These are phyloP conservation scores for Fusarium falciforme DNA, from an alignment of 2,329 filamentous ascomycete genomes.

Conservation along the genomic window DNA sequence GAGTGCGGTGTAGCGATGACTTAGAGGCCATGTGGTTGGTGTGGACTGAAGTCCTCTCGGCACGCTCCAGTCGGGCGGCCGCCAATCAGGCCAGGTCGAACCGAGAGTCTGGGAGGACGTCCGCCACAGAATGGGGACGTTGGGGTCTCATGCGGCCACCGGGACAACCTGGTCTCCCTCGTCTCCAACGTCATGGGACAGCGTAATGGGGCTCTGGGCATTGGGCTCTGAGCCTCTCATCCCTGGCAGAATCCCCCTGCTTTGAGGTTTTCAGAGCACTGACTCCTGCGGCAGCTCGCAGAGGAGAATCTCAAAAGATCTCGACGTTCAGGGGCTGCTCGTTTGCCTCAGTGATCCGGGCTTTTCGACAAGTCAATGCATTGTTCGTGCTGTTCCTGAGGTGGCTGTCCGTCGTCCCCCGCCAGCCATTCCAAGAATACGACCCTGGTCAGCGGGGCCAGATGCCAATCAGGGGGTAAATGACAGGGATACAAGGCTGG, in stretches of 20 bases:
- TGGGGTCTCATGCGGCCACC: slow-evolving; percentile 30
- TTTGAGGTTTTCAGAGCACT: neutral
- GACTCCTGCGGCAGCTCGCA: neutral
- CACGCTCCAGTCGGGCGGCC: slow-evolving; percentile 34
- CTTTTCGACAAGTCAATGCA: slow-evolving; percentile 31
- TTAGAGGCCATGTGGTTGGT: slow-evolving; percentile 27
- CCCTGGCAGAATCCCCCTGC: neutral
- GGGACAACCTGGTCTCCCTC: slow-evolving; percentile 25
- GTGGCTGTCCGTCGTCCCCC: slow-evolving; percentile 22
- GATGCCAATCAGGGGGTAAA: slow-evolving; percentile 42
- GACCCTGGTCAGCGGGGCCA: slow-evolving; percentile 30
- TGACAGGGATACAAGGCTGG: slow-evolving; percentile 36
- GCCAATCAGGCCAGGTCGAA: slow-evolving; percentile 44
- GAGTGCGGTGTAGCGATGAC: slow-evolving; percentile 35
- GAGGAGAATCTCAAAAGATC: slow-evolving; percentile 6
- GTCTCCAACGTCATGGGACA: slow-evolving; percentile 30
- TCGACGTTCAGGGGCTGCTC: slow-evolving; percentile 2
- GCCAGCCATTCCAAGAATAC: slow-evolving; percentile 28
- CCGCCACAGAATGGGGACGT: slow-evolving; percentile 34
- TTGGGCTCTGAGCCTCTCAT: neutral
- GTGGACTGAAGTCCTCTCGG: slow-evolving; percentile 28
- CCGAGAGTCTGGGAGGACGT: slow-evolving; percentile 37
- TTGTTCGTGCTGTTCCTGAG: slow-evolving; percentile 26
- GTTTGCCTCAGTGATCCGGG: slow-evolving; percentile 23
- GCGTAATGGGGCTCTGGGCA: slow-evolving; percentile 5